Conservation (phyloP, 306 rosid genomes). For the Medicago arabica region DNA sequence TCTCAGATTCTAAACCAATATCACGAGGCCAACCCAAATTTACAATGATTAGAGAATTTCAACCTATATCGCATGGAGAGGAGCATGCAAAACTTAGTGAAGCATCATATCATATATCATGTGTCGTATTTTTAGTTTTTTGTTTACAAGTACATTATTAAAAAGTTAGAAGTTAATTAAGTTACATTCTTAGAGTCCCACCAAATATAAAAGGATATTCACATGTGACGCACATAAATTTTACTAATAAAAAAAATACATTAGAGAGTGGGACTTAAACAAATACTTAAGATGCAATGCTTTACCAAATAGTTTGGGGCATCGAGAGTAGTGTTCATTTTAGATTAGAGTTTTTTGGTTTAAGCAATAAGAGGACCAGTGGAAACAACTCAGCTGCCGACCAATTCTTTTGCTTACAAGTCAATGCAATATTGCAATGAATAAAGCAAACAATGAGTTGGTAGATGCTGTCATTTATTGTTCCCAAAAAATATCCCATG, state of each 20-base stretch:
- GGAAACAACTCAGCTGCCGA: slow-evolving; percentile 24
- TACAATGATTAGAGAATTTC: too few relatives aligned
- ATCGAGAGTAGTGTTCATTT: slow-evolving; percentile 10
- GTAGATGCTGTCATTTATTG: slow-evolving; percentile 44
- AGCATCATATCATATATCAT: too few relatives aligned
- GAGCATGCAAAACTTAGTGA: too few relatives aligned
- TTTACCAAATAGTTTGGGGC: slow-evolving; percentile 13
- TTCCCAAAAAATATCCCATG: slow-evolving; percentile 11
- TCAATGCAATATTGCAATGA: slow-evolving; percentile 40
- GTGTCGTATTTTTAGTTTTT: too few relatives aligned
- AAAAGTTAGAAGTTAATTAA: too few relatives aligned
- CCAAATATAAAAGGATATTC: background rate
- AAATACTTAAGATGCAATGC: background rate
- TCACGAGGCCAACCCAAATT: too few relatives aligned
- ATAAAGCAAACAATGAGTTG: slow-evolving; percentile 42
- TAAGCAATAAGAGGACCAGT: slow-evolving; percentile 44
- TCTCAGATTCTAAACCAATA: too few relatives aligned
- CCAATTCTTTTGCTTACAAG: slow-evolving; percentile 42
- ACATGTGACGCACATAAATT: background rate
- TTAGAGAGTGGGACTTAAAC: background rate
- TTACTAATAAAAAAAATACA: background rate
- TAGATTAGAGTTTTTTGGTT: slow-evolving; percentile 31
- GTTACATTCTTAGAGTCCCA: background rate
- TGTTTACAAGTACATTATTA: too few relatives aligned
- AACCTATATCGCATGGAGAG: too few relatives aligned